Evolutionary conservation across 208 protist genomes (phyloP), one percentile per base, ranked within the genome.

Genomic region (Borovskyia barvae): DNA sequence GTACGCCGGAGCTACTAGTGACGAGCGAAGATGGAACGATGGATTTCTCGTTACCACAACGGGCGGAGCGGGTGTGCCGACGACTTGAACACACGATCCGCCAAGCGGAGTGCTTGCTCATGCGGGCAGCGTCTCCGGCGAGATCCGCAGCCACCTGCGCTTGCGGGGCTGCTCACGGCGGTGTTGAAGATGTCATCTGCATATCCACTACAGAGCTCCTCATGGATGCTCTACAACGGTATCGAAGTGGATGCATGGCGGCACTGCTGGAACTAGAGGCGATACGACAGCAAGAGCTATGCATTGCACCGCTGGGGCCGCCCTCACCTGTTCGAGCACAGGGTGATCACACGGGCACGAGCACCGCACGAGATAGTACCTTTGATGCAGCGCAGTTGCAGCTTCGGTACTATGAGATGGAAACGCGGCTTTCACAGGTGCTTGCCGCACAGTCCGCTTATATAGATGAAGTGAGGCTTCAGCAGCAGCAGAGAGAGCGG

Each of bases 241-340:
- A 69, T 30, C 62, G 62, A 14, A 55, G 53, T 7, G 62, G 45
- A 29, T 69, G 62, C 37, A 69, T 61, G 53, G 17, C 62, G 0
- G 62, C 51, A 5, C 36, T 69, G 53, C 26, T 61, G 20, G 53
- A 69, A 47, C 36, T 69, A n/a, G 33, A 61, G 15, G 36, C 35
- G 0, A 22, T 69, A 22, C 43, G 48, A 8, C 2, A 46, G 11
- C 30, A 33, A 14, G 7, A n/a, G n/a, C 8, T 39, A 8, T 39
- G 9, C 33, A n/a, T n/a, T n/a, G n/a, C n/a, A n/a, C n/a, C n/a
- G n/a, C n/a, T n/a, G n/a, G 33, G 9, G 33, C 33, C 33, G 33
- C 33, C 33, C 33, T 39, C 33, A 8, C 33, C 9, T 14, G 14
- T 14, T 14, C 33, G 33, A 8, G 33, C 33, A 8, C 33, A 8